These are phyloP conservation scores for Mortierella claussenii DNA, from an alignment of 192 early-diverging fungal species.

Conservation along the genomic window DNA sequence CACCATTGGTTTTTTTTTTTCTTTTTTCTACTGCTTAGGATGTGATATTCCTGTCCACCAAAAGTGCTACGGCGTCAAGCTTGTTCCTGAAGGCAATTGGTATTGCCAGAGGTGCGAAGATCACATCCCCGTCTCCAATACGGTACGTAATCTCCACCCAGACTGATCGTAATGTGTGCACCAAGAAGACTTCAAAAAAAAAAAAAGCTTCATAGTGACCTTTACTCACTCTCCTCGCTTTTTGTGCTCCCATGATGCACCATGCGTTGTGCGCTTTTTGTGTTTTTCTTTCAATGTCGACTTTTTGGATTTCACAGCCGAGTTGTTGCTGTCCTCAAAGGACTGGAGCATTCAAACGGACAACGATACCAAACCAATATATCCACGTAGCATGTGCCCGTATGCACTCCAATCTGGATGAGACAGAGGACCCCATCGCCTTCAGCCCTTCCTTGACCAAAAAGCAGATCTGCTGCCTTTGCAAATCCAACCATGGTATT, in stretches of 20 bases:
- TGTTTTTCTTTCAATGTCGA: neutral
- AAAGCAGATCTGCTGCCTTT: constrained; percentile 35
- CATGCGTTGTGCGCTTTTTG: too few relatives aligned
- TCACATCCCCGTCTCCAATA: constrained; percentile 40
- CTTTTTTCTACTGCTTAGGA: too few relatives aligned
- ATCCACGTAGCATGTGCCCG: constrained; percentile 63
- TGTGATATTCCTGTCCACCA: constrained; percentile 58
- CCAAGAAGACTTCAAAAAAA: too few relatives aligned
- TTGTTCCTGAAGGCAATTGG: constrained; percentile 60
- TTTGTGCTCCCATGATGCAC: too few relatives aligned
- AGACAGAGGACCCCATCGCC: constrained; percentile 42
- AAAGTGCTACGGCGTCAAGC: constrained; percentile 56
- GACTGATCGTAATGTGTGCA: too few relatives aligned
- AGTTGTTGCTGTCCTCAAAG: constrained; percentile 55
- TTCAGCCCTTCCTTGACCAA: constrained; percentile 27
- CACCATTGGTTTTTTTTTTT: neutral
- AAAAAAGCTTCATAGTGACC: too few relatives aligned
- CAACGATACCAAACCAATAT: constrained; percentile 51
- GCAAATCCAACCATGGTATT: constrained; percentile 33
- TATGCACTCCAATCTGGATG: constrained; percentile 46
- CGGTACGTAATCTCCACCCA: too few relatives aligned
- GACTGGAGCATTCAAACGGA: constrained; percentile 57
- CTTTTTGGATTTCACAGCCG: constrained; percentile 31
- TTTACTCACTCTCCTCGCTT: too few relatives aligned
- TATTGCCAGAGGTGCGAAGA: constrained; percentile 62